These are phyloP conservation scores for Epichloe hybrida DNA, from an alignment of 2,329 filamentous ascomycete genomes.

Conservation along the genomic window DNA sequence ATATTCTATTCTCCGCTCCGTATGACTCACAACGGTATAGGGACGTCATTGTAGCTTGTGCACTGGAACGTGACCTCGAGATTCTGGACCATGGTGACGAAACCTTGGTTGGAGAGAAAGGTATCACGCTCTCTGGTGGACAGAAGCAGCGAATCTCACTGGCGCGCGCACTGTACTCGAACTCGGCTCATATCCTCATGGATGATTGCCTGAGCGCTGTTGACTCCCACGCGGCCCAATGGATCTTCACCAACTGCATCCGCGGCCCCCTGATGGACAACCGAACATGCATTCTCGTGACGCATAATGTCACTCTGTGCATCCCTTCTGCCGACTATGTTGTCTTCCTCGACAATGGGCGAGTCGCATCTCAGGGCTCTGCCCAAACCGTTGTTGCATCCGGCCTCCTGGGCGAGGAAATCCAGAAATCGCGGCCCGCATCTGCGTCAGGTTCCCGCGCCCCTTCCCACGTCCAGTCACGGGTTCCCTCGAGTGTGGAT, in stretches of 20 bases:
- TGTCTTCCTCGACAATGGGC: constrained; percentile 78
- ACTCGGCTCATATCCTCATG: constrained; percentile 76
- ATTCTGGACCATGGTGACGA: constrained; percentile 88
- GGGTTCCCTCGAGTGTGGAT: constrained; percentile 60
- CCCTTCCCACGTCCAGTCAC: constrained; percentile 66
- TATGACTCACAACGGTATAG: constrained; percentile 74
- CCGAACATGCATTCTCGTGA: constrained; percentile 88
- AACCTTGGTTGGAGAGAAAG: constrained; percentile 92
- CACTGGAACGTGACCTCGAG: constrained; percentile 77
- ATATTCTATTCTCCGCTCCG: constrained; percentile 79
- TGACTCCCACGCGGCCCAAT: constrained; percentile 93
- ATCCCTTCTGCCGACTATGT: constrained; percentile 69
- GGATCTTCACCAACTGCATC: constrained; percentile 92
- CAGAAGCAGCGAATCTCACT: constrained; percentile 97
- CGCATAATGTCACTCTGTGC: constrained; percentile 85
- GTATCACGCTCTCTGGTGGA: constrained; percentile 88
- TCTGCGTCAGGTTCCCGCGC: constrained; percentile 60
- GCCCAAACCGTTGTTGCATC: constrained; percentile 67
- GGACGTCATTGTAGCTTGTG: constrained; percentile 81
- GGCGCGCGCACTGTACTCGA: constrained; percentile 93
- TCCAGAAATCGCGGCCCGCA: constrained; percentile 55
- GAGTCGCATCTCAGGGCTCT: constrained; percentile 61
- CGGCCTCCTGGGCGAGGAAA: constrained; percentile 80
- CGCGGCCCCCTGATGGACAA: constrained; percentile 76
- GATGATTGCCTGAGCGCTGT: constrained; percentile 95